Percentiles rank a stretch among this genome's conserved stretches.
Conservation (phyloP, 768 basidiomycete genomes). For the Xerocomus potaroensis region DNA sequence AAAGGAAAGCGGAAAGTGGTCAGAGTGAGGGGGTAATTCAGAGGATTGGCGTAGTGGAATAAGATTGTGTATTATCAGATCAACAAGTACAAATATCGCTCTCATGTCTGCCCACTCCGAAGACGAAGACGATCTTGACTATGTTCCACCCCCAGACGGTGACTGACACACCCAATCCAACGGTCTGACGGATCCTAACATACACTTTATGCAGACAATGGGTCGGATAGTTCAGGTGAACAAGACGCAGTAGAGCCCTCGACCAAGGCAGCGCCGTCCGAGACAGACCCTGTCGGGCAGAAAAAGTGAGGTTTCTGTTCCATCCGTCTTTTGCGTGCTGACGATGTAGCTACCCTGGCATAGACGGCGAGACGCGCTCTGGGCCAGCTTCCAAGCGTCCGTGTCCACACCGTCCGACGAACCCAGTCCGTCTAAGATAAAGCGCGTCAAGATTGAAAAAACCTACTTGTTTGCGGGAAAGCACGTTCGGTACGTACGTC, state of each 20-base stretch:
- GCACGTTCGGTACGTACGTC: constrained; percentile 54
- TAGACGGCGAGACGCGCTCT: constrained; percentile 61
- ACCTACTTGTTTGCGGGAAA: constrained; percentile 75
- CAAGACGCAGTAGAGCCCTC: constrained; percentile 31
- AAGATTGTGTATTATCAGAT: constrained; percentile 19
- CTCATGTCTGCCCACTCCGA: constrained; percentile 41
- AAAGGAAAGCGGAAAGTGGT: constrained; percentile 83
- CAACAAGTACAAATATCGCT: constrained; percentile 28
- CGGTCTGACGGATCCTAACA: too few species aligned
- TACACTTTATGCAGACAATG: constrained; percentile 16
- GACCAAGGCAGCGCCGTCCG: constrained; percentile 15
- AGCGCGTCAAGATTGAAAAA: constrained; percentile 63
- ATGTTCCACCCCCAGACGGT: constrained; percentile 52
- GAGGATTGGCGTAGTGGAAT: constrained; percentile 5
- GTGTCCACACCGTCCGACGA: constrained; percentile 32
- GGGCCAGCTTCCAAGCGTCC: constrained; percentile 67
- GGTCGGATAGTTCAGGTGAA: constrained; percentile 40
- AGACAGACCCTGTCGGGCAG: constrained; percentile 37
- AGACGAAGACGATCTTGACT: constrained; percentile 62
- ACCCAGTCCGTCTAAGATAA: constrained; percentile 22
- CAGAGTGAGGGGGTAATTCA: constrained; percentile 54
- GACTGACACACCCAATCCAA: too few species aligned
- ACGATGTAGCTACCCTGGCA: constrained; percentile 31
- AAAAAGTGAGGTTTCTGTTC: constrained; percentile 39
- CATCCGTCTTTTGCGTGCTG: not conserved